Evolutionary conservation across 1,139 yeast genomes (phyloP), one percentile per base, ranked within the genome.

Genomic region (Taphrina confusa): DNA sequence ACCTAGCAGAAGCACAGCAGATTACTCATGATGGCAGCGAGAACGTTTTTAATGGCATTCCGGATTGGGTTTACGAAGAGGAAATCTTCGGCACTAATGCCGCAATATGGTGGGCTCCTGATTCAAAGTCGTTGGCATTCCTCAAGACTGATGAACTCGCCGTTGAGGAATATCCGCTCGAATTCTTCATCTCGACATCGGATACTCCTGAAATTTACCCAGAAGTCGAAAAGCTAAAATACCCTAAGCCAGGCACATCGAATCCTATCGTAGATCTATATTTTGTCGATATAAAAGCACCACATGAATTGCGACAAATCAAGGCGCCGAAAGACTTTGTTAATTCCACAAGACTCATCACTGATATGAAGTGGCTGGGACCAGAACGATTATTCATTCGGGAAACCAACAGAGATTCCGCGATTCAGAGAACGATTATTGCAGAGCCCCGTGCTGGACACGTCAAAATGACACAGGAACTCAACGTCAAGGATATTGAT

Each of bases 51-150:
- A 89, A 92, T 69, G 99, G 96, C 0, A 85, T 82, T 64, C 86
- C 97, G 0, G 98, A 92, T 68, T 92, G 98, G 98, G 88, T 92
- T 0, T 92, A 92, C 69, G 98, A 92, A 71, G 98, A 94, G 68
- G 98, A 94, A 68, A 90, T 92, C 0, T 71, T 85, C 3, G 78
- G 80, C 0, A 75, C 77, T 4, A 88, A 85, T 65, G 75, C 75
- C 45, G 82, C 94, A 2, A 72, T 89, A 22, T 92, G 96, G 95
- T 92, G 97, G 96, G 79, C 92, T 12, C 85, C 87, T 0, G 82
- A 85, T 66, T 90, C 87, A 64, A 71, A 80, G 4, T 75, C 77
- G 63, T 69, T 92, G 54, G 80, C 90, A 0, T 92, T 77, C 69
- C 77, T 87, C 46, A 77, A 80, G 40, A 77, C 87, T 16, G 81